phyloP scores from a whole-genome alignment of 2,329 filamentous ascomycete species.

The Alternaria burnsii region DNA sequence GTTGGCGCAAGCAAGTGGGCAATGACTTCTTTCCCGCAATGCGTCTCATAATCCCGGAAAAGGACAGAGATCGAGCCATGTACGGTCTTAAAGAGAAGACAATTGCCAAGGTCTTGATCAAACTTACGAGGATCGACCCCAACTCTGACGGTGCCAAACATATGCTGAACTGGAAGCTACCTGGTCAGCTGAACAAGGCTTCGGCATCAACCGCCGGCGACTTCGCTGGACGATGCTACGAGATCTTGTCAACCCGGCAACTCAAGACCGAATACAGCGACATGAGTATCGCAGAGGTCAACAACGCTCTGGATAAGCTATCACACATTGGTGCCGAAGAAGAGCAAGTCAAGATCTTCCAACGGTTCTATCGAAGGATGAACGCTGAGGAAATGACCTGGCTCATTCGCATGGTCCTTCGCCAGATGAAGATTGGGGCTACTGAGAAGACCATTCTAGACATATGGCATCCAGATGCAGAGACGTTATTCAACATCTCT shows the following conservation, averaged over 20 bases:
- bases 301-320: constrained; percentile 81
- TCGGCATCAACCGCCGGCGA: constrained; percentile 75
- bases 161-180: constrained; percentile 91
- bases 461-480: constrained; percentile 63
- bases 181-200: constrained; percentile 63
- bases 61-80: constrained; percentile 89
- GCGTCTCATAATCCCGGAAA: constrained; percentile 89
- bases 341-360: constrained; percentile 82
- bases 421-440: constrained; percentile 77
- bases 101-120: constrained; percentile 89
- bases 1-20: constrained; percentile 89
- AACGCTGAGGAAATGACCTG: constrained; percentile 92
- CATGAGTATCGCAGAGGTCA: constrained; percentile 90
- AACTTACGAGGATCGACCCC: constrained; percentile 89
- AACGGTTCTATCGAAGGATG: constrained; percentile 88
- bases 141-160: constrained; percentile 88
- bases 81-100: constrained; percentile 94
- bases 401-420: constrained; percentile 91
- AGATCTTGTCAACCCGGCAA: constrained; percentile 84
- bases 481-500: constrained; percentile 79
- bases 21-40: constrained; percentile 93
- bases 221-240: constrained; percentile 88
- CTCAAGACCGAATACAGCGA: constrained; percentile 76
- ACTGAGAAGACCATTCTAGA: constrained; percentile 90
- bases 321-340: constrained; percentile 79